These are phyloP conservation scores for Epichloe sibirici DNA, from an alignment of 2,329 filamentous ascomycete genomes.

Conservation along the genomic window DNA sequence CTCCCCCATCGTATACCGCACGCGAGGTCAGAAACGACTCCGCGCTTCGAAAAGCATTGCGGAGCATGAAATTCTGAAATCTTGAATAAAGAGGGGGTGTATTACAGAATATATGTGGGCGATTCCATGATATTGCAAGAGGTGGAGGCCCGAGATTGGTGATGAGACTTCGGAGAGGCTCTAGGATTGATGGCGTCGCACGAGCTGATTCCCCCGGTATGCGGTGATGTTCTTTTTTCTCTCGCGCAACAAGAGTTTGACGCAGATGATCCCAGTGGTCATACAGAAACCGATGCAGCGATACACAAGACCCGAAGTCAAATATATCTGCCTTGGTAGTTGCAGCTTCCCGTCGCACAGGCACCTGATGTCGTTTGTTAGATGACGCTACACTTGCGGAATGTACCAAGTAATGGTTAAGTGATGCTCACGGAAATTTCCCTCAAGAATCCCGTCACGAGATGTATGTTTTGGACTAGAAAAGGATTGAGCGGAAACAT, in stretches of 20 bases:
- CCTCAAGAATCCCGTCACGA: slow-evolving; percentile 52
- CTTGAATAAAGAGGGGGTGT: slow-evolving; percentile 52
- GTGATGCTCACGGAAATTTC: slow-evolving; percentile 45
- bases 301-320: slow-evolving; percentile 60
- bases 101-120: slow-evolving; percentile 52
- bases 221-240: slow-evolving; percentile 44
- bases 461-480: slow-evolving; percentile 54
- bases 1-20: slow-evolving; percentile 58
- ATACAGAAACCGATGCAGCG: slow-evolving; percentile 56
- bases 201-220: slow-evolving; percentile 41
- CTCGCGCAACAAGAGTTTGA: slow-evolving; percentile 48
- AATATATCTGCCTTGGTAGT: slow-evolving; percentile 38
- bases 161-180: slow-evolving; percentile 49
- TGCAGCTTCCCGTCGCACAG: slow-evolving; percentile 33
- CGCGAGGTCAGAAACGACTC: slow-evolving; percentile 53
- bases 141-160: slow-evolving; percentile 55
- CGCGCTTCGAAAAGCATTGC: slow-evolving; percentile 52
- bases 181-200: slow-evolving; percentile 43
- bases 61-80: slow-evolving; percentile 62
- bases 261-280: slow-evolving; percentile 61
- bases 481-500: slow-evolving; percentile 63
- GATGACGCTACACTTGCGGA: background rate
- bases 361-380: slow-evolving; percentile 23
- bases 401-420: background rate
- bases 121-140: slow-evolving; percentile 57